phyloP scores from a whole-genome alignment of 2,329 filamentous ascomycete genomes.

The Trichoderma semiorbis region DNA sequence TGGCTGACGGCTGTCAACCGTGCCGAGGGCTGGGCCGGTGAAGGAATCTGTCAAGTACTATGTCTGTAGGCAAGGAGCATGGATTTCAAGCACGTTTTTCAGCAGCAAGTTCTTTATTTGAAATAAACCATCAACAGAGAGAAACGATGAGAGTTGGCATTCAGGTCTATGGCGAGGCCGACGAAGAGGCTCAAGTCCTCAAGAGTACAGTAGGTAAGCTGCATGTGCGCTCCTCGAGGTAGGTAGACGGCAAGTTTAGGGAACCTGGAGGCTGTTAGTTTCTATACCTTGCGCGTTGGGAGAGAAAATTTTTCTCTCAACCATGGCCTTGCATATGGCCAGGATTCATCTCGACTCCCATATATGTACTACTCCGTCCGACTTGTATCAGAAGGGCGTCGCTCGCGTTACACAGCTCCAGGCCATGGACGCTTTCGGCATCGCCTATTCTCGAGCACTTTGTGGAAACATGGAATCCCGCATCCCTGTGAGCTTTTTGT shows the following conservation, averaged over 20 bases:
- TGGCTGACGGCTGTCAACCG: not conserved
- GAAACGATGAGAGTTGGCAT: not conserved
- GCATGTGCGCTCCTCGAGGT: not conserved
- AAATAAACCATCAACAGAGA: not conserved
- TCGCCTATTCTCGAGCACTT: conserved; percentile 1
- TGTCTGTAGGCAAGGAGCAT: not conserved
- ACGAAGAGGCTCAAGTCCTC: not conserved
- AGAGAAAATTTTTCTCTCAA: not conserved
- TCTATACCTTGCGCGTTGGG: not conserved
- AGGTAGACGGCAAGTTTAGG: not conserved
- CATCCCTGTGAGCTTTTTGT: not conserved
- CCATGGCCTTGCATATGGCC: conserved; percentile 2
- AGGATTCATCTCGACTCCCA: not conserved
- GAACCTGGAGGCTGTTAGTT: not conserved
- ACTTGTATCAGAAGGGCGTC: not conserved
- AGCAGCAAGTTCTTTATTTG: not conserved
- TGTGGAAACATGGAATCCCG: not conserved
- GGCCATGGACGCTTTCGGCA: conserved; percentile 1
- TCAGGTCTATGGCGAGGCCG: not conserved
- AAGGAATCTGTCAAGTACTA: not conserved
- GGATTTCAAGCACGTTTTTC: not conserved
- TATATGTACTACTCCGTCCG: not conserved
- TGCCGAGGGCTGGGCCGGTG: not conserved
- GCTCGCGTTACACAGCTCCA: conserved; percentile 6
- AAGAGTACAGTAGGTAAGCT: not conserved